Evolutionary conservation across 768 basidiomycete genomes (phyloP), one percentile per base, ranked within the genome.

Genomic region (Lentinula lateritia): DNA sequence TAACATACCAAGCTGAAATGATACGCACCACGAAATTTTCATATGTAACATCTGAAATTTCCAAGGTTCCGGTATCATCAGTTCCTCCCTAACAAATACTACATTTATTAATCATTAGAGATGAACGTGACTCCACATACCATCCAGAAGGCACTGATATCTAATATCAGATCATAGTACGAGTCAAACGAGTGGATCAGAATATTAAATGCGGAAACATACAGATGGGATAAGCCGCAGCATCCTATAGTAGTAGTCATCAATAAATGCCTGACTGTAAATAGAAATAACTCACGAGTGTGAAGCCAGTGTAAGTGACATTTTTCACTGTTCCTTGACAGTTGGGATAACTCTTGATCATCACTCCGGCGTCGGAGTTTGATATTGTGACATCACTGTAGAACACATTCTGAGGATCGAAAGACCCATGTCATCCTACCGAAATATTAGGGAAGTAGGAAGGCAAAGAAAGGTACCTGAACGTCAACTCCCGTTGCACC

Each of bases 291-390:
- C 28, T 28, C 18, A 63, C 63, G 5, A 69, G 12, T 2, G 60
- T 64, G 20, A 69, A 69, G 0, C 36, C 61, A 1, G 18, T 64
- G 36, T 67, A 69, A 6, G 65, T 64, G 16, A 67, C 61, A 28
- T 69, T 69, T 56, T 65, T 65, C 35, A 69, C 66, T 3, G 62
- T 66, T 0, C 66, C 66, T 12, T 59, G 48, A 36, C 66, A 68
- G 42, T 69, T 65, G 5, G 68, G 66, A 50, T 68, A 68, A n/a
- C 56, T 38, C 60, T 69, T 69, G 55, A 69, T 64, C 62, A 65
- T 65, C 23, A 69, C 57, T 8, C 68, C 68, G 1, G 67, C 64
- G 42, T 68, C 68, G 13, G 65, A 66, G 62, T 69, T 67, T 12
- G 64, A 66, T 9, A 66, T 50, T 1, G 66, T 66, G 18, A 69